Base-by-base conservation (phyloP, 2,329 filamentous ascomycete genomes). In the Reticulascus tulasneorum region DNA sequence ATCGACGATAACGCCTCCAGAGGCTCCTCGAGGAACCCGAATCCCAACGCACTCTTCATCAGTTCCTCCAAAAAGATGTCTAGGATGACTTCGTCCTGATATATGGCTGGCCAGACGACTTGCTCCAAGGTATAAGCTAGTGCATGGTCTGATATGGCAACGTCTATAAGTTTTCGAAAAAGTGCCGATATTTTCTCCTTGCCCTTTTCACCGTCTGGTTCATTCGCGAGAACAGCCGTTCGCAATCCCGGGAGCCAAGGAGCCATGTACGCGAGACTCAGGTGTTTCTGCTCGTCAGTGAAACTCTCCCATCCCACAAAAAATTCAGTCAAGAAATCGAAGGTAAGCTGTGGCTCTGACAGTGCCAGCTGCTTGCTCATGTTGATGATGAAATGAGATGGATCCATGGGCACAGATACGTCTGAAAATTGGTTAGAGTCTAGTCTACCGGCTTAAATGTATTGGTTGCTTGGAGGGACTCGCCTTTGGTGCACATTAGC, bases 291-390 rank as follows among this genome's bases (percentile, higher is more conserved):
- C 37, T 82, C 75, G 22, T 81, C 75, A 2, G 77, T 72, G 47
- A 84, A 80, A 49, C 79, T 82, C 46, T 82, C 79, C 81, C 81
- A 85, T 13, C 80, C 78, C 17, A 83, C 77, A 40, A 85, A 84
- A 51, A 85, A 85, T 49, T 84, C 81, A n/a, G 80, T 83, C 24
- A 85, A 51, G 48, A 85, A 85, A 49, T 85, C 81, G 7, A 71
- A 73, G 1, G 81, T 84, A 7, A 85, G 66, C 47, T 83, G 79
- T 16, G 81, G 77, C 49, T 85, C 80, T 15, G 78, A 71, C 20
- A 64, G 58, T 8, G 81, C 79, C 12, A 85, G 62, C 42, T 77
- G 73, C 48, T 72, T 73, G 60, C 81, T 84, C 29, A 84, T 79
- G 29, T 73, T 71, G 47, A 84, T 63, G 26, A 85, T 78, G 51